Conservation (phyloP, 2,329 filamentous ascomycete genomes). For the Fusarium ramigenum region DNA sequence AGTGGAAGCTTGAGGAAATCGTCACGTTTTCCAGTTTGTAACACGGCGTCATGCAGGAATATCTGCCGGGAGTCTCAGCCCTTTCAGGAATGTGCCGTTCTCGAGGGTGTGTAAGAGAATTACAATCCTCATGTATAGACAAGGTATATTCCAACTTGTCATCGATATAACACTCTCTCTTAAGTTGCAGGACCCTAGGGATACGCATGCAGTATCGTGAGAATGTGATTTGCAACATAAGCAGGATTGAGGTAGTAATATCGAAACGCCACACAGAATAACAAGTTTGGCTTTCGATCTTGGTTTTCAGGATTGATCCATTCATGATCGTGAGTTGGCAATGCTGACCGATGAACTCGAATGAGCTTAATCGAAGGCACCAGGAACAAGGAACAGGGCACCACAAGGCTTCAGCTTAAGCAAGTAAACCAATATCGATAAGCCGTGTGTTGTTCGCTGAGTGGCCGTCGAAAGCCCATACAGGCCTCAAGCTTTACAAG, state of each 20-base stretch:
- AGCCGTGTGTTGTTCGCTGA: constrained; percentile 42
- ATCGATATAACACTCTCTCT: constrained; percentile 34
- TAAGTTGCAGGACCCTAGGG: constrained; percentile 16
- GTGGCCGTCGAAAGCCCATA: constrained; percentile 18
- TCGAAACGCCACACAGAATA: constrained; percentile 18
- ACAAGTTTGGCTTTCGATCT: constrained; percentile 7
- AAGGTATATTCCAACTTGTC: constrained; percentile 25
- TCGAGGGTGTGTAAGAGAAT: constrained; percentile 34
- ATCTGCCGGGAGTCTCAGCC: constrained; percentile 24
- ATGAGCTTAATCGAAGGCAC: constrained; percentile 6
- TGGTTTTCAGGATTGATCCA: neutral
- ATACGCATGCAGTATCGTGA: constrained; percentile 9
- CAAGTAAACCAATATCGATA: constrained; percentile 21
- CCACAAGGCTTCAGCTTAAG: constrained; percentile 21
- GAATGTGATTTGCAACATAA: constrained; percentile 1
- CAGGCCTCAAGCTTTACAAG: neutral
- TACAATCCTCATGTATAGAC: constrained; percentile 23
- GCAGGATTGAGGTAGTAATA: constrained; percentile 10
- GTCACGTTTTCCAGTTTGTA: constrained; percentile 22
- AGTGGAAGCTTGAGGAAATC: constrained; percentile 23
- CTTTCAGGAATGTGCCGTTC: constrained; percentile 27
- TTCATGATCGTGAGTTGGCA: neutral
- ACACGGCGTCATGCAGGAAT: constrained; percentile 21
- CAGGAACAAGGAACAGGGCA: constrained; percentile 31
- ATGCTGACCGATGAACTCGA: neutral